These are phyloP conservation scores for Elaeis oleifera DNA, from an alignment of 202 grass and related monocot genomes.

Conservation along the genomic window DNA sequence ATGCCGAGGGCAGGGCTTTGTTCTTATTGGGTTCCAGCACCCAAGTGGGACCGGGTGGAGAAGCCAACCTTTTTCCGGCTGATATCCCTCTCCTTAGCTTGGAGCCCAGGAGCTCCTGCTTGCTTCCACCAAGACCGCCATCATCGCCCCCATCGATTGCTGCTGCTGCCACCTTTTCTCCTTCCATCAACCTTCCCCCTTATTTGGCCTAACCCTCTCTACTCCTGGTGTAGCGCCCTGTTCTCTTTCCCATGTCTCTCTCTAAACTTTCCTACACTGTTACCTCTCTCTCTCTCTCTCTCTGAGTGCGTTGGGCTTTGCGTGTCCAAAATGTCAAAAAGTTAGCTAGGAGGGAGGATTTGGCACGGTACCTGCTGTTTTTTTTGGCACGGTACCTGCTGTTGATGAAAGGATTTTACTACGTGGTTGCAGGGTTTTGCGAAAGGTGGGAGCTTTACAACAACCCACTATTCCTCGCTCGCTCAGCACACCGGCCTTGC, in stretches of 20 bases:
- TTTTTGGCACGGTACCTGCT: too few relatives aligned
- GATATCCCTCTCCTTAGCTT: constrained; percentile 42
- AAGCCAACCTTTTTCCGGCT: constrained; percentile 29
- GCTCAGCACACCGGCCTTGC: too few relatives aligned
- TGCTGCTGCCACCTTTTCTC: neutral
- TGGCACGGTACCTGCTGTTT: too few relatives aligned
- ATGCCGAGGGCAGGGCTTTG: neutral
- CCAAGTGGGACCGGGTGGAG: constrained; percentile 58
- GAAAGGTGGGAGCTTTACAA: too few relatives aligned
- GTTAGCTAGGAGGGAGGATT: too few relatives aligned
- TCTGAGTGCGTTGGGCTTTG: too few relatives aligned
- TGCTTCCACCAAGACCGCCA: constrained; percentile 9
- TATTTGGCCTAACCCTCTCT: neutral
- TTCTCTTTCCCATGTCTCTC: neutral
- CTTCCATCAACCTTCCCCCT: neutral
- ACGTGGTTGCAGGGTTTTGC: too few relatives aligned
- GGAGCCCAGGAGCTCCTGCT: constrained; percentile 48
- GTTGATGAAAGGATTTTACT: too few relatives aligned
- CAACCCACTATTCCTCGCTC: too few relatives aligned
- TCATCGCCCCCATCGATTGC: constrained; percentile 15
- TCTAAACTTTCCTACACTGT: neutral
- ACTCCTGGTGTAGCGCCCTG: neutral
- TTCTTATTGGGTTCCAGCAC: constrained; percentile 49
- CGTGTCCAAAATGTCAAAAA: too few relatives aligned
- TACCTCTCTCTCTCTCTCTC: neutral